Evolutionary conservation across 257 asterid genomes (phyloP).

Genomic region (Petunia axillaris): DNA sequence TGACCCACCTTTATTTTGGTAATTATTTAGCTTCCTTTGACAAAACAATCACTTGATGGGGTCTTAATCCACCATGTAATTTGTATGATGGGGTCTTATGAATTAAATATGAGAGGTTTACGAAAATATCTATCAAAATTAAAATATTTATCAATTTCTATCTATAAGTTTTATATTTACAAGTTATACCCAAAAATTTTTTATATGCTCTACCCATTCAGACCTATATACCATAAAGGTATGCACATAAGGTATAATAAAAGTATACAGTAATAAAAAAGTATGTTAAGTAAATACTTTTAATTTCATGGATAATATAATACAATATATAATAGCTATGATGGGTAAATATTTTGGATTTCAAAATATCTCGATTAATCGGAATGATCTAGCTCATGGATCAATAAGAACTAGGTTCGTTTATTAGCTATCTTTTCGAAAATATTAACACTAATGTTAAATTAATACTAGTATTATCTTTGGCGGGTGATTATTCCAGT

Average conservation of each 20-base stretch:
- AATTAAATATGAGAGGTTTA: too few species aligned
- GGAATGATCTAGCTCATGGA: neutral
- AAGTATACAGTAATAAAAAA: too few species aligned
- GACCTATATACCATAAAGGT: too few species aligned
- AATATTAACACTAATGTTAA: neutral
- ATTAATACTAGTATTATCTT: slow-evolving; percentile 12
- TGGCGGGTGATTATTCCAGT: neutral
- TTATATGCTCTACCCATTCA: neutral
- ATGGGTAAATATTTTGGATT: too few species aligned
- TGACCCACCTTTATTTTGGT: neutral
- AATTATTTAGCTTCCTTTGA: neutral
- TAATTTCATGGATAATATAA: too few species aligned
- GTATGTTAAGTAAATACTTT: too few species aligned
- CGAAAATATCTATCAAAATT: too few species aligned
- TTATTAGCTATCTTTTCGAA: neutral
- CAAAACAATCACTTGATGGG: slow-evolving; percentile 8
- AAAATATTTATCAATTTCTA: too few species aligned
- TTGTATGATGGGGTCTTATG: neutral
- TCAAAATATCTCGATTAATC: neutral
- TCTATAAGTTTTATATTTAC: too few species aligned
- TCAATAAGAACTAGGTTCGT: slow-evolving; percentile 7
- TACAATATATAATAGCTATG: too few species aligned
- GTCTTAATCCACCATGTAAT: slow-evolving; percentile 14
- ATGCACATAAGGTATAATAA: too few species aligned
- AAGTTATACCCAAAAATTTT: too few species aligned